Evolutionary conservation across 2,329 filamentous ascomycete genomes (phyloP).

Genomic region (Aureobasidium sp.): DNA sequence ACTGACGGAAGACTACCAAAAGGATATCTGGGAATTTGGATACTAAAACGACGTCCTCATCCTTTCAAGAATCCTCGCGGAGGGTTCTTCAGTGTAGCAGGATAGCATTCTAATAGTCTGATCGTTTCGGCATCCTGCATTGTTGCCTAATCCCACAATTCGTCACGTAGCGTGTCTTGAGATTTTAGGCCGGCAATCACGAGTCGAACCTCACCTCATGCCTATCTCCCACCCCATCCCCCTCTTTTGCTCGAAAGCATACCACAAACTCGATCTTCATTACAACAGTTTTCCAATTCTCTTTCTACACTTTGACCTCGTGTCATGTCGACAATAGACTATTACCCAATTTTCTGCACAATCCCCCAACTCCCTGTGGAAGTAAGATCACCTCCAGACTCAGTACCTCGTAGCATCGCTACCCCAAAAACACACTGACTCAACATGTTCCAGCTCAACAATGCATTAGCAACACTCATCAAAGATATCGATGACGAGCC

Average conservation of each 20-base stretch:
- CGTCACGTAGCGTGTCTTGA: background rate
- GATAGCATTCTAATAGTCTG: background rate
- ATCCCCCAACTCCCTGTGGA: background rate
- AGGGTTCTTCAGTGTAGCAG: background rate
- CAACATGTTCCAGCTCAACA: background rate
- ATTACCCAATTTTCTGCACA: background rate
- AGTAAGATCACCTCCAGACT: background rate
- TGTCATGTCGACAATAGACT: background rate
- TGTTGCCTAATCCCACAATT: background rate
- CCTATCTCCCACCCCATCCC: too few species aligned
- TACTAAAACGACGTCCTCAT: too few species aligned
- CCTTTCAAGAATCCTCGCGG: too few species aligned
- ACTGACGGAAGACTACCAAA: conserved; percentile 74
- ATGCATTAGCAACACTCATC: background rate
- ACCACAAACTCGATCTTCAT: background rate
- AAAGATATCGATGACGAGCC: background rate
- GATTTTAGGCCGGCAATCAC: background rate
- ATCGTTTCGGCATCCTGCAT: background rate
- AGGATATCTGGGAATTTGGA: conserved; percentile 65
- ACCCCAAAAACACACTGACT: background rate
- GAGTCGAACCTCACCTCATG: background rate
- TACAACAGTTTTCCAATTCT: background rate
- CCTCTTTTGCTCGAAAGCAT: background rate
- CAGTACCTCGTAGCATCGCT: background rate
- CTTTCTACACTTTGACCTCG: background rate